These are phyloP conservation scores for Moringa oleifera DNA, from an alignment of 345 rosid species.

Conservation along the genomic window DNA sequence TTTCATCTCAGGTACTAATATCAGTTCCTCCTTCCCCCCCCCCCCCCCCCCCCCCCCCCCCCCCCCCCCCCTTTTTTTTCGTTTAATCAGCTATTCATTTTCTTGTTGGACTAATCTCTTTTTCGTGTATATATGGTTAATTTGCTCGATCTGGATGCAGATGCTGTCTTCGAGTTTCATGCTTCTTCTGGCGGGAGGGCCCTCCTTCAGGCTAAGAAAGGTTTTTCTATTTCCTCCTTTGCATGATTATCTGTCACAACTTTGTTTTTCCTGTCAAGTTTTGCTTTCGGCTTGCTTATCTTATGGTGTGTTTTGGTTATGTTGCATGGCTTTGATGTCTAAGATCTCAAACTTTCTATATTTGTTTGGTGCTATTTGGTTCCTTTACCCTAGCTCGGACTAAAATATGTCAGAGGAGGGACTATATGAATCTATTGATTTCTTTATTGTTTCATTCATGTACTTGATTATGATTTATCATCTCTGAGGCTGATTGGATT, in stretches of 20 bases:
- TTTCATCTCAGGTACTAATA: slow-evolving; percentile 38
- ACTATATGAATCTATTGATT: too few relatives aligned
- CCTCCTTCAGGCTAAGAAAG: slow-evolving; percentile 65
- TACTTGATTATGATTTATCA: too few relatives aligned
- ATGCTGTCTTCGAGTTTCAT: slow-evolving; percentile 35
- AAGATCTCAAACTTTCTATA: slow-evolving; percentile 1
- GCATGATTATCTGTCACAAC: slow-evolving; percentile 2
- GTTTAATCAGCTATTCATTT: too few relatives aligned
- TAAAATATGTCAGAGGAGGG: not conserved
- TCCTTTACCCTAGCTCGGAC: not conserved
- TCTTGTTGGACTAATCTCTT: not conserved
- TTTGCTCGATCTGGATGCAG: slow-evolving; percentile 31
- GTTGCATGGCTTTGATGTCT: slow-evolving; percentile 3
- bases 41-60: too few relatives aligned
- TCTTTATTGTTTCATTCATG: too few relatives aligned
- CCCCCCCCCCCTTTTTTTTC: too few relatives aligned
- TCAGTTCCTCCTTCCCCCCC: too few relatives aligned
- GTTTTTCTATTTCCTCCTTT: slow-evolving; percentile 21
- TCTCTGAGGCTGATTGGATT: not conserved
- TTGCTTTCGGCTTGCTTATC: not conserved
- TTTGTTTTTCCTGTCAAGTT: not conserved
- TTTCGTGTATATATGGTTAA: not conserved
- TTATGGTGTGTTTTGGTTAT: not conserved
- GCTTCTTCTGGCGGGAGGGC: slow-evolving; percentile 37
- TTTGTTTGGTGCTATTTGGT: not conserved